These are phyloP conservation scores for Whalleya microplaca DNA, from an alignment of 2,329 filamentous ascomycete genomes.

Conservation along the genomic window DNA sequence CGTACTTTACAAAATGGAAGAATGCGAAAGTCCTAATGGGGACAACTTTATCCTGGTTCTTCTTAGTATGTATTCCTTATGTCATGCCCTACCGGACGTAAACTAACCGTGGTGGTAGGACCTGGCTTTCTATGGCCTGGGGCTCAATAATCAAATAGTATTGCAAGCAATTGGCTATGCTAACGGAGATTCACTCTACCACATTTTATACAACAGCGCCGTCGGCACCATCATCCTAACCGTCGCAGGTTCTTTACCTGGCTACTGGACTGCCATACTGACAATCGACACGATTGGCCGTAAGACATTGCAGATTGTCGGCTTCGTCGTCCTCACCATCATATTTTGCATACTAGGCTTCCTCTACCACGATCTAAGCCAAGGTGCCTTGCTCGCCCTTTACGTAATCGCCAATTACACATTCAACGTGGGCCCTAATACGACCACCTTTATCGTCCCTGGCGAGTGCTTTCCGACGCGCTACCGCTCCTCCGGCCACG, in stretches of 20 bases:
- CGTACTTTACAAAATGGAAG: constrained; percentile 71
- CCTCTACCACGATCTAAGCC: constrained; percentile 52
- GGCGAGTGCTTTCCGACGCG: constrained; percentile 68
- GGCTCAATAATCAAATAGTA: constrained; percentile 76
- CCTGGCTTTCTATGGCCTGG: constrained; percentile 69
- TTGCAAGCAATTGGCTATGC: constrained; percentile 74
- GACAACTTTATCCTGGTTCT: constrained; percentile 82
- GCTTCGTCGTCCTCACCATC: constrained; percentile 64
- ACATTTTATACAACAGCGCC: constrained; percentile 71
- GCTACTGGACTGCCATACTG: constrained; percentile 77
- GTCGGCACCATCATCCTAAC: constrained; percentile 78
- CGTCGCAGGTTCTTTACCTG: constrained; percentile 77
- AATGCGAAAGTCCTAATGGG: constrained; percentile 74
- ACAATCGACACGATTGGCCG: constrained; percentile 76
- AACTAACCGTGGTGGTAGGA: constrained; percentile 50
- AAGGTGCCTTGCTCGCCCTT: constrained; percentile 58
- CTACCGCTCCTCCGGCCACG: constrained; percentile 66
- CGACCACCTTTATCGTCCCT: constrained; percentile 67
- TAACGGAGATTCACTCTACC: constrained; percentile 64
- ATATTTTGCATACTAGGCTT: constrained; percentile 68
- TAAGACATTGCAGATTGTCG: constrained; percentile 72
- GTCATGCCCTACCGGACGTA: background rate
- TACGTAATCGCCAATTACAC: constrained; percentile 70
- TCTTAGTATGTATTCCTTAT: constrained; percentile 53
- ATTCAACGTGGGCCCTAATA: constrained; percentile 69